phyloP scores from a whole-genome alignment of 2,329 filamentous ascomycete genomes.

The Aspergillus pseudoterreus region DNA sequence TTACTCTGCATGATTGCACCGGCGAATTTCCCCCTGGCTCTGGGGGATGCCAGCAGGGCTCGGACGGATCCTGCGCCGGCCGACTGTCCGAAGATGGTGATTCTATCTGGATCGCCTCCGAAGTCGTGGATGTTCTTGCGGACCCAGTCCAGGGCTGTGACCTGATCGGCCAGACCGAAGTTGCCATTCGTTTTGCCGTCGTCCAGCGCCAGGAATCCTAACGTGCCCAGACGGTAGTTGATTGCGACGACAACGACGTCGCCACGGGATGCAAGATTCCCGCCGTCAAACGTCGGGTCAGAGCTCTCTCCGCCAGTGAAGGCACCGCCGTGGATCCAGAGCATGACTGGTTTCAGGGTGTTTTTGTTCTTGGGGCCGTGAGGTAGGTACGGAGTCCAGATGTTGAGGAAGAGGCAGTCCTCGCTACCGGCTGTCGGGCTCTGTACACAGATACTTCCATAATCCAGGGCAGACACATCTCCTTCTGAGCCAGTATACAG shows the following conservation, averaged over 20 bases:
- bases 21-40: slow-evolving; percentile 15
- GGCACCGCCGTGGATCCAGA: slow-evolving; percentile 56
- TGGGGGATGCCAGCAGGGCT: slow-evolving; percentile 41
- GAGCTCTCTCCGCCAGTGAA: slow-evolving; percentile 49
- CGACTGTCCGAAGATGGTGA: slow-evolving; percentile 47
- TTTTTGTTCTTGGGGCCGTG: slow-evolving; percentile 38
- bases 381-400: slow-evolving; percentile 24
- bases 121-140: slow-evolving; percentile 45
- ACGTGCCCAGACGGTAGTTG: slow-evolving; percentile 58
- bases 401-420: slow-evolving; percentile 4
- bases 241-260: slow-evolving; percentile 58
- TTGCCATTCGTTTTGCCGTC: slow-evolving; percentile 55
- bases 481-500: slow-evolving; percentile 45
- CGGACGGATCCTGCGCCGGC: slow-evolving; percentile 56
- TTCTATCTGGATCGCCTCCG: slow-evolving; percentile 45
- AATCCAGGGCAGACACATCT: slow-evolving; percentile 41
- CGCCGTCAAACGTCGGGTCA: slow-evolving; percentile 45
- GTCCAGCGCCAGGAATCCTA: slow-evolving; percentile 57
- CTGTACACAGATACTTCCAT: slow-evolving; percentile 1
- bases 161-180: slow-evolving; percentile 51
- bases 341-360: slow-evolving; percentile 44
- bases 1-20: slow-evolving; percentile 35
- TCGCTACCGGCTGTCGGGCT: not conserved
- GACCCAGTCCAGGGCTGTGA: slow-evolving; percentile 49
- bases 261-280: slow-evolving; percentile 55